Evolutionary conservation across 352 stramenopile species (phyloP).

Genomic region (Phytophthora tubulina): DNA sequence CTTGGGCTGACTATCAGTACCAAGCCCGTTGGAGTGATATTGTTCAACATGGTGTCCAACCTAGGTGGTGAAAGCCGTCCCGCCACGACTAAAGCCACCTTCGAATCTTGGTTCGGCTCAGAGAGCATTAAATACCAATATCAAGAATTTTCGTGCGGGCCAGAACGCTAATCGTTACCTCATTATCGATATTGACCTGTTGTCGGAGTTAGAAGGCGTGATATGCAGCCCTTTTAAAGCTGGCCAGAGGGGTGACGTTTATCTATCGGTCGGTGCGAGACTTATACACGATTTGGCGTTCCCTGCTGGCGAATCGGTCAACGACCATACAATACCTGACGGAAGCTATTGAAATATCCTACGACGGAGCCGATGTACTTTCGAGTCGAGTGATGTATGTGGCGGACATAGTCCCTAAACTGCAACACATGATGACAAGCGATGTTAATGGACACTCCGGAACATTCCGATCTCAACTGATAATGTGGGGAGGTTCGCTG

Average conservation of each 20-base stretch:
- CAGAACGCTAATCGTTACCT: constrained; percentile 24
- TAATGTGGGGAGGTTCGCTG: constrained; percentile 4
- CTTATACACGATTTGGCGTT: constrained; percentile 31
- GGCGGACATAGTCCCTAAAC: neutral
- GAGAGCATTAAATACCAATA: constrained; percentile 16
- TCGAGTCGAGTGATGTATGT: constrained; percentile 13
- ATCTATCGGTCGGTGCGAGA: constrained; percentile 8
- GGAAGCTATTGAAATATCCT: neutral
- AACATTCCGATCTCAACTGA: constrained; percentile 15
- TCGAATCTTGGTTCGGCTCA: constrained; percentile 20
- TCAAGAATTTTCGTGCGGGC: constrained; percentile 20
- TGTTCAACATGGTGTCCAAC: constrained; percentile 1
- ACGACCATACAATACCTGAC: constrained; percentile 8
- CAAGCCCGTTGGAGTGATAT: neutral
- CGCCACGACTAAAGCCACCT: neutral
- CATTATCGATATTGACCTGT: constrained; percentile 22
- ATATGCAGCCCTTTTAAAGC: constrained; percentile 29
- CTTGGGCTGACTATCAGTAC: constrained; percentile 14
- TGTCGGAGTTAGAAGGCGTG: neutral
- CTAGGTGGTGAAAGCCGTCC: constrained; percentile 9
- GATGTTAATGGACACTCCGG: constrained; percentile 13
- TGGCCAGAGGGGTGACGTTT: constrained; percentile 17
- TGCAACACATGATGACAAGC: constrained; percentile 10
- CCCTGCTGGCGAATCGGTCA: constrained; percentile 13
- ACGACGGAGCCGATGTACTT: constrained; percentile 6